Evolutionary conservation across 768 basidiomycete species (phyloP).

Genomic region (Tulasnella calospora): DNA sequence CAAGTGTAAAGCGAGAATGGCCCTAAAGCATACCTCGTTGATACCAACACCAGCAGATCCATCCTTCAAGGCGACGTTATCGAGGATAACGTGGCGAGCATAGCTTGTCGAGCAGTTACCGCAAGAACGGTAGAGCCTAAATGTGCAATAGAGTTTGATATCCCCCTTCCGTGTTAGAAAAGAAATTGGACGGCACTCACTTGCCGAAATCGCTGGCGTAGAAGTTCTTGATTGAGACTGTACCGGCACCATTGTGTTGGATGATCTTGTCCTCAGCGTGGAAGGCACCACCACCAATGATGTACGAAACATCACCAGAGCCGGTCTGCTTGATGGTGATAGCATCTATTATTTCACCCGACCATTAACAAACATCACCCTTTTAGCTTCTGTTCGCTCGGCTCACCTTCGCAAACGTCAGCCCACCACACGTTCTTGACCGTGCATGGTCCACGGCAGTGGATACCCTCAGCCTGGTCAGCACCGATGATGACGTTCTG

Average conservation of each 20-base stretch:
- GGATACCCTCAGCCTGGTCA: constrained; percentile 17
- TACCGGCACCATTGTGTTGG: constrained; percentile 16
- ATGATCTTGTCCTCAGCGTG: constrained; percentile 24
- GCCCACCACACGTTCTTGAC: constrained; percentile 26
- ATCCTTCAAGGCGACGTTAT: constrained; percentile 19
- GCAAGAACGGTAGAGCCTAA: constrained; percentile 24
- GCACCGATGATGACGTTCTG: constrained; percentile 16
- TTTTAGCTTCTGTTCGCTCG: neutral
- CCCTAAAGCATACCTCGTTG: neutral
- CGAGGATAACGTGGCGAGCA: constrained; percentile 19
- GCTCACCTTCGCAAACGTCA: constrained; percentile 20
- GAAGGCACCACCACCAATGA: constrained; percentile 25
- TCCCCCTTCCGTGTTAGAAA: neutral
- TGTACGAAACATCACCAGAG: constrained; percentile 16
- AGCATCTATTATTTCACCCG: neutral
- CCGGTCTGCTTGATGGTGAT: constrained; percentile 24
- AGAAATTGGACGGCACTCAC: neutral
- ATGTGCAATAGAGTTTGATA: neutral
- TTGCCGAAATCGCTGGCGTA: constrained; percentile 12
- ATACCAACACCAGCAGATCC: constrained; percentile 23
- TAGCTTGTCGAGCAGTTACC: constrained; percentile 27
- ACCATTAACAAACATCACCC: neutral
- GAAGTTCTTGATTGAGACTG: constrained; percentile 11
- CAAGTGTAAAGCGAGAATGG: too few relatives aligned
- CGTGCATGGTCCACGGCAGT: constrained; percentile 22